A percentile compares a stretch with the other conserved stretches of the same genome.
Evolutionary conservation across 2,329 filamentous ascomycete species (phyloP).

Genomic region (Zymoseptoria passerinii): DNA sequence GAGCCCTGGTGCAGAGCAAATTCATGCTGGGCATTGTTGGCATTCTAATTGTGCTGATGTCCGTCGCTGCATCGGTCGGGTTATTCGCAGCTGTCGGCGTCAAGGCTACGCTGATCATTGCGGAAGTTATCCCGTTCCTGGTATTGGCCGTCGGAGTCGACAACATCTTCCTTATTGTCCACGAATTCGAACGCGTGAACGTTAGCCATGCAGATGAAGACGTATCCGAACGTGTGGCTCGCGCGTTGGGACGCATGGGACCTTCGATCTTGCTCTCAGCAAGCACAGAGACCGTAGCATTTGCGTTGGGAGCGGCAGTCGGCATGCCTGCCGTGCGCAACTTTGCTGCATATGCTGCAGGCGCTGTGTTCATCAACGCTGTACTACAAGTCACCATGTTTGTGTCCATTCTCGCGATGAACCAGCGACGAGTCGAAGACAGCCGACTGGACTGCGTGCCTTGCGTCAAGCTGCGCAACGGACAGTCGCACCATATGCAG

Average conservation of each 20-base stretch:
- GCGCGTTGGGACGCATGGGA: constrained; percentile 89
- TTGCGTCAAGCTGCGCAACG: constrained; percentile 71
- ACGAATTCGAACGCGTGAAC: constrained; percentile 95
- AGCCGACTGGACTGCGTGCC: constrained; percentile 87
- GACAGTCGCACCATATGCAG: constrained; percentile 54
- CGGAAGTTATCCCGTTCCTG: constrained; percentile 96
- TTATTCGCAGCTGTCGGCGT: constrained; percentile 86
- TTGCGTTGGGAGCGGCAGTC: constrained; percentile 84
- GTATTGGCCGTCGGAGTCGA: constrained; percentile 94
- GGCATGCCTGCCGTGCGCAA: constrained; percentile 98
- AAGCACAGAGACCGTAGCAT: constrained; percentile 88
- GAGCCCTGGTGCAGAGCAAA: constrained; percentile 87
- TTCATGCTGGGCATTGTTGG: constrained; percentile 91
- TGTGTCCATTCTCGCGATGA: constrained; percentile 79
- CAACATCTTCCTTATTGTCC: constrained; percentile 97
- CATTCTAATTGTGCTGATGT: constrained; percentile 94
- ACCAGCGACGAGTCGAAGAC: constrained; percentile 83
- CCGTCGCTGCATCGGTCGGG: constrained; percentile 88
- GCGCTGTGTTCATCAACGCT: constrained; percentile 94
- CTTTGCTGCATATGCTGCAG: constrained; percentile 92
- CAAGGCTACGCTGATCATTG: constrained; percentile 94
- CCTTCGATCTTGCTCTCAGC: constrained; percentile 93
- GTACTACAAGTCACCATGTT: constrained; percentile 97
- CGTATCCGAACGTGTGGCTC: constrained; percentile 76
- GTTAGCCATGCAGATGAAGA: constrained; percentile 80